Percentiles rank a stretch among this genome's conserved stretches.
These are phyloP conservation scores for Acanthamoeba culbertsoni DNA, from an alignment of 208 protist species.

Conservation along the genomic window DNA sequence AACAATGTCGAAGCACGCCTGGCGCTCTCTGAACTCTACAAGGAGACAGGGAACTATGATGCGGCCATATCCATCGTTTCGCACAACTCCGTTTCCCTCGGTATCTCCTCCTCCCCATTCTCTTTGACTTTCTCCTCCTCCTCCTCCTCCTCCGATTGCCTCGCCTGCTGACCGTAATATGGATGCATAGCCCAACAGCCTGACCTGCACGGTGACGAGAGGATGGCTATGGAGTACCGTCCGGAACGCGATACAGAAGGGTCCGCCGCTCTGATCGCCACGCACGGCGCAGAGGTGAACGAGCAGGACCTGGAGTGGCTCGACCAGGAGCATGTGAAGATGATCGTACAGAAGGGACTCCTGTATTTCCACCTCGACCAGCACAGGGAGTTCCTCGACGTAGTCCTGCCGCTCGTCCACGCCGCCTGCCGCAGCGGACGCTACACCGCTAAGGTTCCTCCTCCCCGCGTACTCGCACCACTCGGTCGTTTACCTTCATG, in stretches of 20 bases:
- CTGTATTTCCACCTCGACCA: constrained; percentile 16
- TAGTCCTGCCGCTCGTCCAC: not conserved
- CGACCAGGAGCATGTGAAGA: not conserved
- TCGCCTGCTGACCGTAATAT: too few species aligned
- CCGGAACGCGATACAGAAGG: not conserved
- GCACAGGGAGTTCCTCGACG: constrained; percentile 37
- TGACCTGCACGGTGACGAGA: not conserved
- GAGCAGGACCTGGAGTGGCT: not conserved
- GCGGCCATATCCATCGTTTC: constrained; percentile 34
- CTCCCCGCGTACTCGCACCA: not conserved
- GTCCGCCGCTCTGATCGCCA: not conserved
- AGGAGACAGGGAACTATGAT: not conserved
- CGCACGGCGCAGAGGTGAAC: not conserved
- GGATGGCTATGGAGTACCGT: not conserved
- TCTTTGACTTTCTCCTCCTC: not conserved
- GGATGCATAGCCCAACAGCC: not conserved
- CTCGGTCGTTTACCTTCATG: not conserved
- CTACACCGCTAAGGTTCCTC: not conserved
- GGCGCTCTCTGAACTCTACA: constrained; percentile 54
- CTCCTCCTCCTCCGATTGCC: not conserved
- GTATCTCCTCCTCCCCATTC: not conserved
- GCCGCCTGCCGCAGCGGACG: not conserved
- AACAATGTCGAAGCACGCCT: constrained; percentile 40
- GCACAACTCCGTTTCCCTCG: not conserved
- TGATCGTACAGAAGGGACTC: constrained; percentile 45